Evolutionary conservation across 495 filamentous ascomycete species (phyloP).

Genomic region (Neurospora tetrasperma): DNA sequence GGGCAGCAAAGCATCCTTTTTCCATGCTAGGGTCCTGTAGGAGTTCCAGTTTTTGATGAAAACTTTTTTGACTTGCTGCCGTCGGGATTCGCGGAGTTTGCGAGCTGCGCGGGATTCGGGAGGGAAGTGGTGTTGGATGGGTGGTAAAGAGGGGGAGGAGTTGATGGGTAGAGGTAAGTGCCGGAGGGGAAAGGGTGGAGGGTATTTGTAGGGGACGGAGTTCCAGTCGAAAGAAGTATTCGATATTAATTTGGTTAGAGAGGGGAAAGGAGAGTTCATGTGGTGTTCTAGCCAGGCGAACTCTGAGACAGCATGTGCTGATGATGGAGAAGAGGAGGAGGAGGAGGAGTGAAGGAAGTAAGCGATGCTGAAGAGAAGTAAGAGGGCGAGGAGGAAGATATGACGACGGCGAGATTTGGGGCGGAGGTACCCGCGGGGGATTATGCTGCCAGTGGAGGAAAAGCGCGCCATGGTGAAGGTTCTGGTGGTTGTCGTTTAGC

Average conservation of each 20-base stretch:
- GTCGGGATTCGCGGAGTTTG: slow-evolving; percentile 44
- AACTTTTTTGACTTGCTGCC: slow-evolving; percentile 50
- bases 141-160: slow-evolving; percentile 4
- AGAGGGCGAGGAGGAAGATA: background rate
- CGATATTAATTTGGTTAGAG: background rate
- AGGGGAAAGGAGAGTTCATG: slow-evolving; percentile 22
- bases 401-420: background rate
- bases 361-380: background rate
- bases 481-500: too few species aligned
- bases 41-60: slow-evolving; percentile 66
- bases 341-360: slow-evolving; percentile 7
- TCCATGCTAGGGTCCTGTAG: slow-evolving; percentile 70
- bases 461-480: too few species aligned
- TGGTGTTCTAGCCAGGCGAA: slow-evolving; percentile 15
- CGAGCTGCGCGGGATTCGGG: slow-evolving; percentile 45
- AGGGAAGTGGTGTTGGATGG: slow-evolving; percentile 55
- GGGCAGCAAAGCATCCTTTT: slow-evolving; percentile 67
- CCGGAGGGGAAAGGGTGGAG: slow-evolving; percentile 40
- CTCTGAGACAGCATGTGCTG: slow-evolving; percentile 2
- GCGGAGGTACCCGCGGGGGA: background rate
- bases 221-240: slow-evolving; percentile 47
- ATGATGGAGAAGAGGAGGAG: background rate
- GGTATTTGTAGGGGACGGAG: slow-evolving; percentile 44
- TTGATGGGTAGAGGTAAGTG: slow-evolving; percentile 38
- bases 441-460: background rate